A percentile compares a stretch with the other conserved stretches of the same genome.
These are phyloP conservation scores for Paramyrothecium roridum DNA, from an alignment of 2,329 filamentous ascomycete species.

Conservation along the genomic window DNA sequence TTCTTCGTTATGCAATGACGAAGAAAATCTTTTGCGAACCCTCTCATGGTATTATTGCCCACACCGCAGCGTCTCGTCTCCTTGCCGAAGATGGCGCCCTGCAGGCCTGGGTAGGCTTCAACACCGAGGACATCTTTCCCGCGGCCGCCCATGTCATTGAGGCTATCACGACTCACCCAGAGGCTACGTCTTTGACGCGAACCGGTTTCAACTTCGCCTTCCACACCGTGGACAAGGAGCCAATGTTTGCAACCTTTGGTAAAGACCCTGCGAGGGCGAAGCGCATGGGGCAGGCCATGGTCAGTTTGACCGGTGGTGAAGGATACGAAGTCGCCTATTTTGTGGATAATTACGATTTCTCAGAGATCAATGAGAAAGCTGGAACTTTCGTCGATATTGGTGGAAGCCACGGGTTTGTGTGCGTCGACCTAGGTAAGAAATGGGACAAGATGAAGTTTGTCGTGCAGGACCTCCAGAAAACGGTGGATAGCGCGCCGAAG, in stretches of 20 bases:
- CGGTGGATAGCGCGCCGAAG: slow-evolving; percentile 42
- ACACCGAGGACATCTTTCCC: slow-evolving; percentile 51
- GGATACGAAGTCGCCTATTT: slow-evolving; percentile 54
- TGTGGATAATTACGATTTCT: slow-evolving; percentile 52
- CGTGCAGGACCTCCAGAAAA: slow-evolving; percentile 52
- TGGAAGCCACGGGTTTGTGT: slow-evolving; percentile 56
- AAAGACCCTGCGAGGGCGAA: slow-evolving; percentile 43
- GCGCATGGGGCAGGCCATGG: slow-evolving; percentile 54
- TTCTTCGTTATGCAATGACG: slow-evolving; percentile 56
- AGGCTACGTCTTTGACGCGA: slow-evolving; percentile 43
- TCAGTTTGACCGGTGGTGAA: slow-evolving; percentile 50
- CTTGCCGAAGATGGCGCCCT: slow-evolving; percentile 46
- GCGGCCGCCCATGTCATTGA: slow-evolving; percentile 42
- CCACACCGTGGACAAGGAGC: slow-evolving; percentile 45
- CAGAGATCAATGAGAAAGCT: slow-evolving; percentile 35
- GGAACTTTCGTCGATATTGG: slow-evolving; percentile 58
- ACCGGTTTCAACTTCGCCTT: slow-evolving; percentile 51
- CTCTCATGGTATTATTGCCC: slow-evolving; percentile 45
- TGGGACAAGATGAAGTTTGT: slow-evolving; percentile 51
- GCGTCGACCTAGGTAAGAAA: slow-evolving; percentile 47
- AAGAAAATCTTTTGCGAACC: slow-evolving; percentile 53
- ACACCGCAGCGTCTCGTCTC: slow-evolving; percentile 51
- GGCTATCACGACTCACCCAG: slow-evolving; percentile 40
- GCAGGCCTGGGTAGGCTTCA: slow-evolving; percentile 53
- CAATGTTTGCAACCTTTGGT: slow-evolving; percentile 52